A percentile compares a stretch with the other conserved stretches of the same genome.
These are phyloP conservation scores for Cichorium intybus DNA, from an alignment of 140 eudicot species.

Conservation along the genomic window DNA sequence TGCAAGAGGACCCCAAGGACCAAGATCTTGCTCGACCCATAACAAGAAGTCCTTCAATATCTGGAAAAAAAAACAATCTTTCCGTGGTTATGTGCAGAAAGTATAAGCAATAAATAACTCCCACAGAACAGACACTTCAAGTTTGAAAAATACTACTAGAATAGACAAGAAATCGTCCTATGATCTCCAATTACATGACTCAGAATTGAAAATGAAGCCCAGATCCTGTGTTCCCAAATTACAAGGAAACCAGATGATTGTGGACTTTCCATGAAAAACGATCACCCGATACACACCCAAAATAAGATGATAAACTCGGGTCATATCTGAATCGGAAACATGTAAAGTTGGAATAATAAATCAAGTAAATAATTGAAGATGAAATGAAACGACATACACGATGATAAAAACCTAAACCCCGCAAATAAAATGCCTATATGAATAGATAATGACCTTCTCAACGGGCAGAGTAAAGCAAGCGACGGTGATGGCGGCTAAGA, in stretches of 20 bases:
- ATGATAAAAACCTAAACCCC: neutral
- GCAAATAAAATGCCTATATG: neutral
- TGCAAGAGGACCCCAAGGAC: conserved; percentile 95
- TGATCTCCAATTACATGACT: neutral
- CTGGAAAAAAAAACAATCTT: conserved; percentile 25
- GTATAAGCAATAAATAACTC: neutral
- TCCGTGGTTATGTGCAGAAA: neutral
- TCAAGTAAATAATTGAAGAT: neutral
- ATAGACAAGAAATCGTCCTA: neutral
- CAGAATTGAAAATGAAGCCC: neutral
- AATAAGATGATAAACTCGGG: no score
- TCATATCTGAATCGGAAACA: neutral
- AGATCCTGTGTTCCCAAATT: neutral
- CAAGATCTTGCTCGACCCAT: conserved; percentile 87
- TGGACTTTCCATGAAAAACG: neutral
- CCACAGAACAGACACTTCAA: neutral
- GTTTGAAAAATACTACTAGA: neutral
- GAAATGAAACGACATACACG: neutral
- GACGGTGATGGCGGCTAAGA: conserved; percentile 53
- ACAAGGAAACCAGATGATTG: neutral
- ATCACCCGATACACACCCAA: neutral
- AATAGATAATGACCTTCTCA: conserved; percentile 50
- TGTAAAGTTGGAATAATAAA: neutral
- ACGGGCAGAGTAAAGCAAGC: conserved; percentile 78
- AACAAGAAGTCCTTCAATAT: conserved; percentile 67